Conservation (phyloP, 371 early-diverging fungal species). For the Lichtheimia corymbifera region DNA sequence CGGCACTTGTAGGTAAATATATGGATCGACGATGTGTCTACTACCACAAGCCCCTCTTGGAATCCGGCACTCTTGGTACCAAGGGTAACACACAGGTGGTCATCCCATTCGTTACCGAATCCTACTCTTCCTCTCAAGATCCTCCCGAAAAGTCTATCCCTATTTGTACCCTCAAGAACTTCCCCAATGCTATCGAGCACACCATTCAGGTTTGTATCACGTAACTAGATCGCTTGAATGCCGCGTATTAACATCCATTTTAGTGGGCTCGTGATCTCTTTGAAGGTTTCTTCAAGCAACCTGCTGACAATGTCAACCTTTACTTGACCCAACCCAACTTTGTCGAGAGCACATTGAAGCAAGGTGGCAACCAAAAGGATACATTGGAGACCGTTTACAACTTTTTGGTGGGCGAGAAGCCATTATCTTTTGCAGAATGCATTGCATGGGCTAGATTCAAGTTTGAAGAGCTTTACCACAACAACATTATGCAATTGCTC, state of each 20-base stretch:
- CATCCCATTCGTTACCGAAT: constrained; percentile 95
- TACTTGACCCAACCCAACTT: constrained; percentile 86
- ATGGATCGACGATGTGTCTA: constrained; percentile 98
- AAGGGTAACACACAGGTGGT: constrained; percentile 99
- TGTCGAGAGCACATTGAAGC: constrained; percentile 77
- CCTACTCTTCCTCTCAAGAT: constrained; percentile 98
- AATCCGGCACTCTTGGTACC: constrained; percentile 99
- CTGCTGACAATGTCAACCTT: constrained; percentile 91
- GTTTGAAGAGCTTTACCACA: constrained; percentile 93
- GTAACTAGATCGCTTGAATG: background rate
- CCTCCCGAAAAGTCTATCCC: constrained; percentile 99
- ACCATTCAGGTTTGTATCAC: constrained; percentile 82
- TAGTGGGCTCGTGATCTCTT: constrained; percentile 98
- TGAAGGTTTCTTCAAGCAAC: constrained; percentile 92
- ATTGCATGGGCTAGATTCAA: constrained; percentile 88
- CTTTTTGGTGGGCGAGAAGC: constrained; percentile 77
- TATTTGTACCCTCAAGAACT: constrained; percentile 99
- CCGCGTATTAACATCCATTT: background rate
- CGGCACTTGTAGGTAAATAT: constrained; percentile 56
- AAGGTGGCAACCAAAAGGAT: constrained; percentile 82
- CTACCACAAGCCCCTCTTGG: constrained; percentile 94
- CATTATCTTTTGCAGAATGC: constrained; percentile 89
- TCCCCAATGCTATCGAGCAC: constrained; percentile 99
- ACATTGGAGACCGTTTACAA: constrained; percentile 69
- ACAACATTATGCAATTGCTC: constrained; percentile 91